Conservation (phyloP, 1,284 basidiomycete species). For the Schizophyllum amplum region DNA sequence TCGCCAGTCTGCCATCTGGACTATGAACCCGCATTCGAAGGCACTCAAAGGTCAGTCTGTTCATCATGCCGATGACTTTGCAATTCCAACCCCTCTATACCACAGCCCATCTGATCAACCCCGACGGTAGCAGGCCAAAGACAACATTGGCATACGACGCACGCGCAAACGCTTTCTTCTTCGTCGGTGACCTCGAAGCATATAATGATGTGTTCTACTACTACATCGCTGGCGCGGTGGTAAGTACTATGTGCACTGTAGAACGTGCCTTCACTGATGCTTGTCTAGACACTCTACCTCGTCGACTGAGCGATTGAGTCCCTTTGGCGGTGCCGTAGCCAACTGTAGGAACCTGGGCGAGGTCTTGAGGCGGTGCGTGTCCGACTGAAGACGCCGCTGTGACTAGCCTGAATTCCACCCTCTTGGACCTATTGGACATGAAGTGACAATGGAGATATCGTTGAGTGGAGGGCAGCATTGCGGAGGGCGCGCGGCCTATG, state of each 20-base stretch:
- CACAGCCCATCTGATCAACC: slow-evolving; percentile 34
- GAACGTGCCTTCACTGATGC: not conserved
- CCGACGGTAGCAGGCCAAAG: slow-evolving; percentile 23
- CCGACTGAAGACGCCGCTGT: too few species aligned
- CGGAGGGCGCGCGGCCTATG: too few species aligned
- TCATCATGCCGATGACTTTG: too few species aligned
- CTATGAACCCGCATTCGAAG: slow-evolving; percentile 23
- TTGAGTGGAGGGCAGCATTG: too few species aligned
- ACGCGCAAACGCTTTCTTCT: slow-evolving; percentile 26
- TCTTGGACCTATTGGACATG: too few species aligned
- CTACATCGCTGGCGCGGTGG: slow-evolving; percentile 22
- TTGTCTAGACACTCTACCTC: not conserved
- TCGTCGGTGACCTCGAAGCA: slow-evolving; percentile 28
- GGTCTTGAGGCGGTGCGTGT: too few species aligned
- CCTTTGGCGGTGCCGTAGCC: too few species aligned
- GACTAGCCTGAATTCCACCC: too few species aligned
- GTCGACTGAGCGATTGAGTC: not conserved
- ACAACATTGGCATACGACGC: slow-evolving; percentile 28
- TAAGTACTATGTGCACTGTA: slow-evolving; percentile 18
- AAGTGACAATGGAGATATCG: too few species aligned
- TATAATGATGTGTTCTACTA: slow-evolving; percentile 24
- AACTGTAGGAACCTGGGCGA: too few species aligned
- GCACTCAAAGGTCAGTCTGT: slow-evolving; percentile 28
- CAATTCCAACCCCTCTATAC: too few species aligned
- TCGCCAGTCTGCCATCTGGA: slow-evolving; percentile 37